A percentile compares a stretch with the other conserved stretches of the same genome.
Conservation (phyloP, 2,329 filamentous ascomycete species). For the Sporothrix phasma region DNA sequence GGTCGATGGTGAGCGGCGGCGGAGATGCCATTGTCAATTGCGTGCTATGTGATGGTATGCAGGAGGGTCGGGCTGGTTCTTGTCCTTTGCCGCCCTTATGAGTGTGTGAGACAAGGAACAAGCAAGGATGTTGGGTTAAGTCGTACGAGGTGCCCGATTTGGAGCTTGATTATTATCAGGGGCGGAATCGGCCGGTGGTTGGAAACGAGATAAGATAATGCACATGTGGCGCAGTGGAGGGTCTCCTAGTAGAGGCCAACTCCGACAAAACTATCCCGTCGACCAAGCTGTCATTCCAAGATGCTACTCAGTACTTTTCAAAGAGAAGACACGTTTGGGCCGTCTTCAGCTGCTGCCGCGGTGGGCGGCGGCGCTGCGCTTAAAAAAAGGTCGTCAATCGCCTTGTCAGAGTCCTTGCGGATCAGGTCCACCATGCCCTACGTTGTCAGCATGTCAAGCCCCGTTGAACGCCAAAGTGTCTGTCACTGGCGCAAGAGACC, state of each 20-base stretch:
- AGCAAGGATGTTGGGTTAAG: neutral
- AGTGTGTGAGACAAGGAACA: too few relatives aligned
- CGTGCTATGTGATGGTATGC: too few relatives aligned
- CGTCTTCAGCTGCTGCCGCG: neutral
- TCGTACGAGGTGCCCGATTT: too few relatives aligned
- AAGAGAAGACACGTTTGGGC: neutral
- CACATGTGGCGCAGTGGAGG: neutral
- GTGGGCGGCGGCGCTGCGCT: neutral
- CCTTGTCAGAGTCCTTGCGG: constrained; percentile 86
- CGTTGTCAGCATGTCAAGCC: constrained; percentile 20
- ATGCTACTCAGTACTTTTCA: too few relatives aligned
- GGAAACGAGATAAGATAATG: constrained; percentile 23
- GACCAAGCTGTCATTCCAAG: neutral
- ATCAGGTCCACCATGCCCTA: constrained; percentile 94
- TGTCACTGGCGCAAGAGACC: constrained; percentile 15
- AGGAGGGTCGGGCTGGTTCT: too few relatives aligned
- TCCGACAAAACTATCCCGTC: neutral
- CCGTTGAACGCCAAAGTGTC: neutral
- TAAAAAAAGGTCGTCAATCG: constrained; percentile 73
- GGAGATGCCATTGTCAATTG: neutral
- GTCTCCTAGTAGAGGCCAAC: neutral
- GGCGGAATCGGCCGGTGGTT: constrained; percentile 17
- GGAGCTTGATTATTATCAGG: neutral
- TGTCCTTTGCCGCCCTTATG: too few relatives aligned
- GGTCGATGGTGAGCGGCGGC: constrained; percentile 44